A percentile compares a stretch with the other conserved stretches of the same genome.
Evolutionary conservation across 2,329 filamentous ascomycete genomes (phyloP).

Genomic region (Tolypocladium ovalisporum): DNA sequence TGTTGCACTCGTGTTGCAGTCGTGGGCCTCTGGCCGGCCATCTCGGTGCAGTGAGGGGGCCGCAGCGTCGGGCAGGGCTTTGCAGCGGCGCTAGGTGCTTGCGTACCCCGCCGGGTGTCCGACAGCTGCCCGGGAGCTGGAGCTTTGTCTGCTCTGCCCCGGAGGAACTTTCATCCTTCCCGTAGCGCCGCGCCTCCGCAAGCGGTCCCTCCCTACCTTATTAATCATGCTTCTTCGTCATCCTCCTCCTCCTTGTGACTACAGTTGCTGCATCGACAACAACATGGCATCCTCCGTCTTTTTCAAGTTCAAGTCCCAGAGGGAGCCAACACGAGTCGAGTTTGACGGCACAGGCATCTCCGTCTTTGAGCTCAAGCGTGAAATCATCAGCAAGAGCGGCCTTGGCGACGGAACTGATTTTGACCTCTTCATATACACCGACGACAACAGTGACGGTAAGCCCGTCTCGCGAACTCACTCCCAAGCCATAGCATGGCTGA

Average conservation of each 20-base stretch:
- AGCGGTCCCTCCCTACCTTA: background rate
- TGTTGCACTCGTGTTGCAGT: background rate
- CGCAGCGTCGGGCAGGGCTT: too few species aligned
- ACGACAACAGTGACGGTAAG: conserved; percentile 81
- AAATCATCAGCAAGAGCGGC: conserved; percentile 91
- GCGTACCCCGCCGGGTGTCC: background rate
- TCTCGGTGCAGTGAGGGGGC: too few species aligned
- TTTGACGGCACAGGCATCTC: conserved; percentile 98
- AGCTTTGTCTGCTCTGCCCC: background rate
- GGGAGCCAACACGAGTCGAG: conserved; percentile 84
- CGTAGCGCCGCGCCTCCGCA: background rate
- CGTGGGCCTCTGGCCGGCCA: background rate
- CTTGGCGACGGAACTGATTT: conserved; percentile 95
- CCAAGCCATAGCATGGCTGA: conserved; percentile 13
- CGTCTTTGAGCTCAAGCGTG: conserved; percentile 96
- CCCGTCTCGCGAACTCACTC: background rate
- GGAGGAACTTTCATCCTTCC: background rate
- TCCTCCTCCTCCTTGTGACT: background rate
- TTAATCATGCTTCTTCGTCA: background rate
- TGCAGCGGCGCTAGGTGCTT: background rate
- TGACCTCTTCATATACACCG: conserved; percentile 86
- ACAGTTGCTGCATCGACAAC: conserved; percentile 15
- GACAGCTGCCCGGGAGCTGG: too few species aligned
- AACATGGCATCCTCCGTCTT: conserved; percentile 94
- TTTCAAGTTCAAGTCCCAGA: conserved; percentile 99